Evolutionary conservation across 2,329 filamentous ascomycete genomes (phyloP), one percentile per base, ranked within the genome.

Genomic region (Westerdykella sp.): DNA sequence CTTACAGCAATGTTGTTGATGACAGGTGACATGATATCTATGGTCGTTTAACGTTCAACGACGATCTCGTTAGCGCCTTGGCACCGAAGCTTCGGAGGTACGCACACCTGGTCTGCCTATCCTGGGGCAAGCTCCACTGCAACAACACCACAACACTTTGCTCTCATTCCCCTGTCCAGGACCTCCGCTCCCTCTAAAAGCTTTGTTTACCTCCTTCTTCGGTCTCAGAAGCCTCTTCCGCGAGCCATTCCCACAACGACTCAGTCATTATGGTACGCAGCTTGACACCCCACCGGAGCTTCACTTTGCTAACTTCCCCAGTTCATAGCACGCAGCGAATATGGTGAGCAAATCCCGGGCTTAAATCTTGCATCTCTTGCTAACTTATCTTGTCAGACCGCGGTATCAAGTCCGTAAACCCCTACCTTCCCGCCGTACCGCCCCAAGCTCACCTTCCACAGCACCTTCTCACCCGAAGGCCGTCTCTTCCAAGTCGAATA

Each of bases 261-360:
- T 37, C 47, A 38, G 48, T 48, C 54, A 62, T 49, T 39, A 66
- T 67, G 63, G 62, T 67, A 60, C 47, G 49, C 35, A 44, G 52
- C 49, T 45, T 39, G 39, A 35, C 42, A 35, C 54, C 52, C 56
- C 55, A 44, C 56, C 46, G 43, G 53, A 62, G 60, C 60, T 35
- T 62, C 53, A 47, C 42, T 46, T 42, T 57, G 51, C 63, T 65
- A 52, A 65, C 44, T 31, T 40, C 41, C 41, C 42, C 55, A 64
- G 93, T 98, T 98, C 81, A 97, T 98, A 81, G 90, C 93, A 80
- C 87, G 93, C 76, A 97, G 91, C 69, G 93, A 98, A 91, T 98
- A 98, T 77, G 93, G 91, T 93, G 79, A 76, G 84, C 45, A 44
- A 6, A 18, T 40, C 69, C 65, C 50, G 9, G 9, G 50, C 32